Base-by-base conservation (phyloP, 106 monocot species). In the Dactylorhiza incarnata region DNA sequence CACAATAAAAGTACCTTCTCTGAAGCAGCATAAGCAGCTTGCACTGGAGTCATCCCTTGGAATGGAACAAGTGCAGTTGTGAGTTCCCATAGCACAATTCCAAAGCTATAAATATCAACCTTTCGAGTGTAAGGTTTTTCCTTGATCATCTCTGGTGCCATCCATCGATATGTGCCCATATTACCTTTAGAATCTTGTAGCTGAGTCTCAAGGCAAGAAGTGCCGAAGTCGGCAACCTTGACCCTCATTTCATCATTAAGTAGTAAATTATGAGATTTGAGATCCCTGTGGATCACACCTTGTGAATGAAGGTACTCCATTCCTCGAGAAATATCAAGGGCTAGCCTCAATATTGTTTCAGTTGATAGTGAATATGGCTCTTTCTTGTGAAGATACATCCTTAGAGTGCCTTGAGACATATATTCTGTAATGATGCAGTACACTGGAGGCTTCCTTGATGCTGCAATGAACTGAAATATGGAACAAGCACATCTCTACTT, bases 111-210 rank as follows among this genome's bases (percentile, higher is more conserved):
- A 4, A 94, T 91, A 23, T 94, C 94, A 16, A 94, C 89, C 77
- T 94, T 94, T 43, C 86, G 81, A 7, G 88, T 91, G 46, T 82
- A 94, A 0, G 89, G 79, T 55, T 91, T 94, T 65, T 89, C 89
- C 84, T 91, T 94, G 55, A 87, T 83, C 91, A 94, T 94, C 72
- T 94, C 94, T 19, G 91, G 94, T 43, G 94, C 94, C 94, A 94
- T 94, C 91, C 91, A 94, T 7, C 94, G 86, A 54, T 94, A 94
- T 9, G 94, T 94, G 37, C 94, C 94, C 86, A 88, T 94, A 74
- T 91, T 89, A 12, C 87, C 85, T 65, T 88, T 91, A 12, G 89
- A 73, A 0, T 78, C 75, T 44, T 63, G 66, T 12, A 80, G 81
- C 51, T 82, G 82, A 2, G 81, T 86, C 49, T 91, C 94, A 43